phyloP scores from a whole-genome alignment of 768 basidiomycete genomes.

The Mycena rebaudengoi region DNA sequence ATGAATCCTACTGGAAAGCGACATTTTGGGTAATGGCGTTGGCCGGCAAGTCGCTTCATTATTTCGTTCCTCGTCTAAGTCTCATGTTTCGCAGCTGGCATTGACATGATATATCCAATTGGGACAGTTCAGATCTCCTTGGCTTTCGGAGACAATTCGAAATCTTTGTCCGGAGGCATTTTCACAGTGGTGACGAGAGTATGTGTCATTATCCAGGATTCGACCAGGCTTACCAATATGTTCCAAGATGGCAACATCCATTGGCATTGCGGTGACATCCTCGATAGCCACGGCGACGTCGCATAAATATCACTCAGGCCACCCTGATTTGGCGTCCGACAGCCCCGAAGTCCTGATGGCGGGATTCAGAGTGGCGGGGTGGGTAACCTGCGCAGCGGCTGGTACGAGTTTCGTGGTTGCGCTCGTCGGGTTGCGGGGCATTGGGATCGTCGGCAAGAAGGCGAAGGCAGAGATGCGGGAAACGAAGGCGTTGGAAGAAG shows the following conservation, averaged over 20 bases:
- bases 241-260: neutral
- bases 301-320: neutral
- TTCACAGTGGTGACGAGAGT: conserved; percentile 42
- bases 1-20: neutral
- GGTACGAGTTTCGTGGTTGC: conserved; percentile 5
- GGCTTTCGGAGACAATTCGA: conserved; percentile 36
- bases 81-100: conserved; percentile 18
- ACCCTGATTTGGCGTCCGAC: neutral
- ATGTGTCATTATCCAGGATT: neutral
- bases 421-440: conserved; percentile 15
- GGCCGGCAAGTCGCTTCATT: neutral
- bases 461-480: too few species aligned
- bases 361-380: neutral
- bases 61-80: neutral
- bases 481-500: too few species aligned
- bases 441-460: conserved; percentile 23
- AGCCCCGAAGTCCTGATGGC: neutral
- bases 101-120: conserved; percentile 38
- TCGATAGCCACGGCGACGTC: neutral
- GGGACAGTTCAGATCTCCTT: conserved; percentile 38
- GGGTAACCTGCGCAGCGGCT: neutral
- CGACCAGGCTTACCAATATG: neutral
- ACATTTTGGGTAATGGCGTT: neutral
- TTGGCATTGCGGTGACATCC: neutral
- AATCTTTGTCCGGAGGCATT: conserved; percentile 41